phyloP scores from a whole-genome alignment of 441 rosid genomes.

The Biscutella laevigata region DNA sequence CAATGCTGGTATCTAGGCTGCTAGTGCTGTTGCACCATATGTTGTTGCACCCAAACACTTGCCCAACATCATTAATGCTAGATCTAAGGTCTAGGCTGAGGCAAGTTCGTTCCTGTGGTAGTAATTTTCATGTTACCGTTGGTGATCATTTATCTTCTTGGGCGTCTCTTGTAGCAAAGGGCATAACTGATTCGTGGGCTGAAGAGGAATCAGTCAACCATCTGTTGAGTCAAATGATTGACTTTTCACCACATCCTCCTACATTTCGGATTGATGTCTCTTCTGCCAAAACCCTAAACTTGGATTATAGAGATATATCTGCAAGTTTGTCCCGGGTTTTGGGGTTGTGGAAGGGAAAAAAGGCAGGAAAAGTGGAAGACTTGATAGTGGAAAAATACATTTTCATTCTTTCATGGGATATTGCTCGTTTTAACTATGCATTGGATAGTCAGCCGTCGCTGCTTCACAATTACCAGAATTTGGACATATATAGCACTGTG shows the following conservation, averaged over 20 bases:
- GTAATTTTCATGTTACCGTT: conserved; percentile 31
- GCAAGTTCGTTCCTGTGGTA: conserved; percentile 48
- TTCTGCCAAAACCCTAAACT: conserved; percentile 40
- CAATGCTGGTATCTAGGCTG: conserved; percentile 82
- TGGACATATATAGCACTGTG: conserved; percentile 44
- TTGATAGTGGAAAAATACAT: conserved; percentile 87
- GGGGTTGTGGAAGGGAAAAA: conserved; percentile 80
- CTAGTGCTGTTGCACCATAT: conserved; percentile 82
- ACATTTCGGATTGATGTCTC: conserved; percentile 48
- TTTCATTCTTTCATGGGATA: conserved; percentile 81
- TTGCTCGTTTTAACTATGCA: conserved; percentile 37
- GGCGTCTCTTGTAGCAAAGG: conserved; percentile 51
- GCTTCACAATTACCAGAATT: conserved; percentile 33
- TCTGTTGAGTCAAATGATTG: conserved; percentile 72
- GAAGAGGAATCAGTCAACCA: conserved; percentile 55
- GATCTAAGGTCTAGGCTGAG: conserved; percentile 76
- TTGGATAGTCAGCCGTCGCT: conserved; percentile 35
- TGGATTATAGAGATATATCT: conserved; percentile 52
- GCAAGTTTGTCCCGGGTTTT: conserved; percentile 55
- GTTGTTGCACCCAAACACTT: conserved; percentile 59
- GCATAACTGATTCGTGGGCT: conserved; percentile 42
- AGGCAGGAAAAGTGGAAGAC: conserved; percentile 67
- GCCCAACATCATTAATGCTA: conserved; percentile 72
- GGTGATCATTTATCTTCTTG: conserved; percentile 69
- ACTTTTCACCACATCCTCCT: conserved; percentile 57